Conservation (phyloP, 2,329 filamentous ascomycete species). For the Colletotrichum lentis region DNA sequence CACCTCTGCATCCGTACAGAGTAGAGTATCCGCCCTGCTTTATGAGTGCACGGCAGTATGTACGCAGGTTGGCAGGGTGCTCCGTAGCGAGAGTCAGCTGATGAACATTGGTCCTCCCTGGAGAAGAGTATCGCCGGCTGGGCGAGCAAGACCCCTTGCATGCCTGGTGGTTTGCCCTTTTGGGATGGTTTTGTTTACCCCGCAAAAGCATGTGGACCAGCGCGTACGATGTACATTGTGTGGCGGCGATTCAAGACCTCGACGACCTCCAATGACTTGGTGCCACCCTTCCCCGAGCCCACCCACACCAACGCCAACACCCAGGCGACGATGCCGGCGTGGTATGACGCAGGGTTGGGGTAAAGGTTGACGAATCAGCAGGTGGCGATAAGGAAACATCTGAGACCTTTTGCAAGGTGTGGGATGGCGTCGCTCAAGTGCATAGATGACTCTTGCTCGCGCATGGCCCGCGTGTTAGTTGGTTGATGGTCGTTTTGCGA, state of each 20-base stretch:
- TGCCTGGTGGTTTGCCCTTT: neutral
- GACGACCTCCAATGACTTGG: conserved; percentile 7
- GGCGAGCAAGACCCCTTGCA: conserved; percentile 19
- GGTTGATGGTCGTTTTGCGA: conserved; percentile 11
- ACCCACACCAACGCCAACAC: conserved; percentile 26
- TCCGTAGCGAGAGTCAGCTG: neutral
- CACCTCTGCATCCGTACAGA: neutral
- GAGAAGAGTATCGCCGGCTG: conserved; percentile 9
- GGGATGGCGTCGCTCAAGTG: conserved; percentile 31
- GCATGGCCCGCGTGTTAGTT: conserved; percentile 10
- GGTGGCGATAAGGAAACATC: conserved; percentile 28
- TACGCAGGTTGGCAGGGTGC: neutral
- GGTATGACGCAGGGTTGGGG: conserved; percentile 33
- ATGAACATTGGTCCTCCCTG: neutral
- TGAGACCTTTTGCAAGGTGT: conserved; percentile 28
- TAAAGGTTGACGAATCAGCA: conserved; percentile 25
- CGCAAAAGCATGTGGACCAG: conserved; percentile 23
- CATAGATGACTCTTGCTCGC: conserved; percentile 28
- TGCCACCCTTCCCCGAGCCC: conserved; percentile 24
- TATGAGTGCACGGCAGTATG: neutral
- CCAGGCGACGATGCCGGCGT: conserved; percentile 25
- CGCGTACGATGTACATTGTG: no score
- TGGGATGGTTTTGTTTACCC: conserved; percentile 23
- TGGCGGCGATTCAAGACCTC: conserved; percentile 27
- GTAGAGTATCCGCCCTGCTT: neutral